These are phyloP conservation scores for Aspergillus fumigatiaffinis DNA, from an alignment of 2,329 filamentous ascomycete species.

Conservation along the genomic window DNA sequence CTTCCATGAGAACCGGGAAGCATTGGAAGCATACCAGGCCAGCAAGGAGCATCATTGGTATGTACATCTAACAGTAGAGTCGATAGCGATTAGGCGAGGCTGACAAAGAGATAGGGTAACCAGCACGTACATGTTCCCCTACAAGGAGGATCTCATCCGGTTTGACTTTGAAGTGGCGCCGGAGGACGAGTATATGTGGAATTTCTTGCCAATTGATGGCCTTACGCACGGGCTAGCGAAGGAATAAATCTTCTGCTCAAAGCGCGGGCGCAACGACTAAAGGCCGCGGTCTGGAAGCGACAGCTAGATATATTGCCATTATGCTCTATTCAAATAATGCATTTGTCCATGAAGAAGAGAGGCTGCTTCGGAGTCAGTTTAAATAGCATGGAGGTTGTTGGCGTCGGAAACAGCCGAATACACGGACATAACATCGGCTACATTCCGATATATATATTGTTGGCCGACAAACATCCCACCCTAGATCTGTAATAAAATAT, in stretches of 20 bases:
- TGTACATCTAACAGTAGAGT: background rate
- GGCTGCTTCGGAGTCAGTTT: too few species aligned
- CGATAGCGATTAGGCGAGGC: background rate
- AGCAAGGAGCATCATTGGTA: conserved; percentile 51
- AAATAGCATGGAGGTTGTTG: too few species aligned
- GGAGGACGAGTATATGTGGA: conserved; percentile 31
- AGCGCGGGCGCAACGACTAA: too few species aligned
- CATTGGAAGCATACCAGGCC: conserved; percentile 50
- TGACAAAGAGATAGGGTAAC: conserved; percentile 42
- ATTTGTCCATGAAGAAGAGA: too few species aligned
- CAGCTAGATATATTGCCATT: too few species aligned
- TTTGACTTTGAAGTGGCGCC: conserved; percentile 51
- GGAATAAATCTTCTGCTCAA: background rate
- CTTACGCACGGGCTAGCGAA: background rate
- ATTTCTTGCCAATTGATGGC: background rate
- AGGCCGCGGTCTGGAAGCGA: too few species aligned
- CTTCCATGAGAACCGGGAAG: conserved; percentile 46
- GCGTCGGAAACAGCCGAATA: too few species aligned
- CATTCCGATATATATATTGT: too few species aligned
- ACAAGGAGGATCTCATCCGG: conserved; percentile 49
- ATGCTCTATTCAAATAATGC: too few species aligned
- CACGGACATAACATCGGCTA: too few species aligned
- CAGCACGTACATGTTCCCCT: conserved; percentile 50
- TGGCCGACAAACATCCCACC: too few species aligned
- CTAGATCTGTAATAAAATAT: too few species aligned